These are phyloP conservation scores for Nicotiana sylvestris DNA, from an alignment of 257 asterid genomes.

Conservation along the genomic window DNA sequence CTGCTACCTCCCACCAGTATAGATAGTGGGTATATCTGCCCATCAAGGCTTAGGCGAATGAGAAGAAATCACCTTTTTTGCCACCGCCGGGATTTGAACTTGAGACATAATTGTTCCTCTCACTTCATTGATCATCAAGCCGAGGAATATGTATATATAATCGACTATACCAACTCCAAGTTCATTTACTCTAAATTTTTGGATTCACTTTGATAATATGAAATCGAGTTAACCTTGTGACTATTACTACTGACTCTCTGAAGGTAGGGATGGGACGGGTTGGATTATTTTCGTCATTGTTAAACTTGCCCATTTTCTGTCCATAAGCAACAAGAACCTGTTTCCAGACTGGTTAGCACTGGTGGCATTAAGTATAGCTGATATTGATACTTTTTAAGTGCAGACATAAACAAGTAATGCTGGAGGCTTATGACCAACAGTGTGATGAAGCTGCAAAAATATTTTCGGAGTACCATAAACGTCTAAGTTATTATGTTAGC, in stretches of 20 bases:
- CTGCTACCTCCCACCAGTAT: too few relatives aligned
- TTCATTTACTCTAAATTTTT: neutral
- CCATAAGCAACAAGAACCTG: neutral
- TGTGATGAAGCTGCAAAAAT: constrained; percentile 97
- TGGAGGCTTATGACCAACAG: constrained; percentile 93
- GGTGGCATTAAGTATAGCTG: neutral
- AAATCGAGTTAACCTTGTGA: neutral
- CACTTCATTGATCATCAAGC: too few relatives aligned
- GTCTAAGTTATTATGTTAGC: constrained; percentile 64
- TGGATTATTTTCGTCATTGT: neutral
- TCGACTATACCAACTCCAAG: neutral
- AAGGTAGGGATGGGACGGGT: neutral
- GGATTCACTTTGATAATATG: neutral
- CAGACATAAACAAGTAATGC: constrained; percentile 95
- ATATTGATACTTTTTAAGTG: constrained; percentile 16
- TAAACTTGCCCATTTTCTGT: neutral
- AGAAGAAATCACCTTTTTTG: too few relatives aligned
- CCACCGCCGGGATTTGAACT: too few relatives aligned
- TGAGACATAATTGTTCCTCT: too few relatives aligned
- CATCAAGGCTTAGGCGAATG: too few relatives aligned
- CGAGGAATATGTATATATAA: neutral
- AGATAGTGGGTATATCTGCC: too few relatives aligned
- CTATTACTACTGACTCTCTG: neutral
- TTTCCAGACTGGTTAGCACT: neutral
- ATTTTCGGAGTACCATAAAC: constrained; percentile 93